Evolutionary conservation across 2,329 filamentous ascomycete genomes (phyloP).

Genomic region (Ascochyta clinopodiicola): DNA sequence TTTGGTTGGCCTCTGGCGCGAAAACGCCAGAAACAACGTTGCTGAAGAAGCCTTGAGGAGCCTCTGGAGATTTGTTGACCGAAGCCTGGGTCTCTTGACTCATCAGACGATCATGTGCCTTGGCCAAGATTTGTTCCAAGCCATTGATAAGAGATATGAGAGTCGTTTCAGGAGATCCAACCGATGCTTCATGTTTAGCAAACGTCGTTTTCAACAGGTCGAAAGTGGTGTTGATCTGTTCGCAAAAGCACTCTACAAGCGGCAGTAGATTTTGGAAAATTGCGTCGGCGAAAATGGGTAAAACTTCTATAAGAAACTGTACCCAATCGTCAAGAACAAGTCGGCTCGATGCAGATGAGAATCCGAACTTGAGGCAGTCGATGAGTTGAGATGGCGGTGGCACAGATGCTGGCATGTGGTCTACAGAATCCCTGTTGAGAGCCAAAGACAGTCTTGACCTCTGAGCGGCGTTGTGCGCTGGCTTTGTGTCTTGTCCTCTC

Average conservation of each 20-base stretch:
- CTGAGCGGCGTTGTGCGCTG: slow-evolving; percentile 26
- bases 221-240: slow-evolving; percentile 77
- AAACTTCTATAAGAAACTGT: slow-evolving; percentile 78
- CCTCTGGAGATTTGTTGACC: slow-evolving; percentile 77
- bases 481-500: slow-evolving; percentile 29
- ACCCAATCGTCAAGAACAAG: slow-evolving; percentile 91
- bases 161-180: slow-evolving; percentile 68
- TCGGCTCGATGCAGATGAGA: slow-evolving; percentile 76
- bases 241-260: slow-evolving; percentile 86
- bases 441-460: slow-evolving; percentile 41
- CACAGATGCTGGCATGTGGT: slow-evolving; percentile 43
- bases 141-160: slow-evolving; percentile 89
- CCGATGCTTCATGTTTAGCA: slow-evolving; percentile 39
- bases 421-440: slow-evolving; percentile 37
- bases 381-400: slow-evolving; percentile 74
- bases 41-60: slow-evolving; percentile 86
- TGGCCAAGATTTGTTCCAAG: slow-evolving; percentile 86
- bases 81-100: slow-evolving; percentile 75
- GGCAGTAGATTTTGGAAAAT: slow-evolving; percentile 92
- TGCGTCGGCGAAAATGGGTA: slow-evolving; percentile 81
- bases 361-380: slow-evolving; percentile 82
- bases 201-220: slow-evolving; percentile 72
- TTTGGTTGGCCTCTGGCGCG: slow-evolving; percentile 75
- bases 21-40: slow-evolving; percentile 95
- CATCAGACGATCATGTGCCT: slow-evolving; percentile 82